phyloP scores from a whole-genome alignment of 2,329 filamentous ascomycete species.

The Trichoderma sp. region DNA sequence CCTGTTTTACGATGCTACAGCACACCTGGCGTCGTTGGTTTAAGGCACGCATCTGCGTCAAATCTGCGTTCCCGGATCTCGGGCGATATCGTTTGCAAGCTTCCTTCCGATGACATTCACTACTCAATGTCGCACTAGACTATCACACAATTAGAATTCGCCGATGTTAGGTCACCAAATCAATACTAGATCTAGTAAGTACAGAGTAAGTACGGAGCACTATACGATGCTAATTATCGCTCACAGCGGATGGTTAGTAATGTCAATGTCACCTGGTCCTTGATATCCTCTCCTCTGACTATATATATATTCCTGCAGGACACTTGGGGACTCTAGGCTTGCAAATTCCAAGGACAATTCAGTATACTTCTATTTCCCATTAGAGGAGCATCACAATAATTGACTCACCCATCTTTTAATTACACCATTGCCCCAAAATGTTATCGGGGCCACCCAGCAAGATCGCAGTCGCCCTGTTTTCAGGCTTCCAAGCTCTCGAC shows the following conservation, averaged over 20 bases:
- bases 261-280: neutral
- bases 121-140: neutral
- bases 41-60: neutral
- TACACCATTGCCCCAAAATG: neutral
- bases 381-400: neutral
- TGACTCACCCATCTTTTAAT: neutral
- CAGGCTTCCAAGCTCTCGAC: constrained; percentile 41
- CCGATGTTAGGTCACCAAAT: neutral
- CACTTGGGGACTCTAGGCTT: neutral
- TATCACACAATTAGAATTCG: neutral
- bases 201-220: neutral
- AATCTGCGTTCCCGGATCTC: neutral
- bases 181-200: neutral
- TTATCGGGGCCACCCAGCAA: constrained; percentile 21
- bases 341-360: neutral
- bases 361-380: neutral
- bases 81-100: neutral
- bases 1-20: neutral
- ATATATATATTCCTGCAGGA: neutral
- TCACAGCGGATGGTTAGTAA: neutral
- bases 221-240: neutral
- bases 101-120: neutral
- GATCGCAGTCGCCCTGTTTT: constrained; percentile 39
- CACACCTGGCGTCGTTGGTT: neutral
- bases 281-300: neutral